Evolutionary conservation across 2,329 filamentous ascomycete genomes (phyloP), one percentile per base, ranked within the genome.

Genomic region (Trichophyton verrucosum): DNA sequence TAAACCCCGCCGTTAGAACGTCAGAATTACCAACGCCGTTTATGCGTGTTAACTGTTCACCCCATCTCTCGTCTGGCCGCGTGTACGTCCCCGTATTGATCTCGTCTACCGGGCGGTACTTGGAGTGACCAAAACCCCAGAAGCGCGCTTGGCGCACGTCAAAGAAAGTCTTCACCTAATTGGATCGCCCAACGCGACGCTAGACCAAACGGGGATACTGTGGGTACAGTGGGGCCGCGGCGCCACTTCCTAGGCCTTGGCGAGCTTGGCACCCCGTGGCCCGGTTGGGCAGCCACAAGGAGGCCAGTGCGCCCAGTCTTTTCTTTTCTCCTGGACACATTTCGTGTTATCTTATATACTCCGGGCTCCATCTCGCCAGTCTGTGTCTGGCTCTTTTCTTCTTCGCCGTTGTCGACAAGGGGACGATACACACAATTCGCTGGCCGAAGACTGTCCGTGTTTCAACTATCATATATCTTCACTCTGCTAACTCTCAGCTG

Each of bases 361-460:
- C 8, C n/a, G 9, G 20, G 17, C 20, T 11, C 8, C 22, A 5
- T 49, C 20, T 49, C 46, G 11, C 20, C 46, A 15, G 20, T 9
- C 20, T 15, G 11, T 22, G 40, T 47, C 44, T 22, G 40, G 20
- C 44, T 8, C 46, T 49, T 27, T 15, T 27, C 20, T 24, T 15
- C 11, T 49, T 24, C 20, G n/a, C 13, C 20, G 3, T 30, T 27
- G 22, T 27, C 20, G 17, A 24, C 8, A 22, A 13, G 40, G n/a
- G n/a, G 40, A 44, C 15, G n/a, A 27, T 59, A 49, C 6, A n/a
- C 46, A 38, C 53, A 40, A 36, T 53, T 46, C 47, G 51, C 59
- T 30, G 49, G 42, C 59, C 59, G 22, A 40, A 60, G 47, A 60
- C 59, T 36, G 51, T 27, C 20, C 58, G 17, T 44, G 58, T 33